Conservation (phyloP, 306 rosid species). For the Vachellia collinsii region DNA sequence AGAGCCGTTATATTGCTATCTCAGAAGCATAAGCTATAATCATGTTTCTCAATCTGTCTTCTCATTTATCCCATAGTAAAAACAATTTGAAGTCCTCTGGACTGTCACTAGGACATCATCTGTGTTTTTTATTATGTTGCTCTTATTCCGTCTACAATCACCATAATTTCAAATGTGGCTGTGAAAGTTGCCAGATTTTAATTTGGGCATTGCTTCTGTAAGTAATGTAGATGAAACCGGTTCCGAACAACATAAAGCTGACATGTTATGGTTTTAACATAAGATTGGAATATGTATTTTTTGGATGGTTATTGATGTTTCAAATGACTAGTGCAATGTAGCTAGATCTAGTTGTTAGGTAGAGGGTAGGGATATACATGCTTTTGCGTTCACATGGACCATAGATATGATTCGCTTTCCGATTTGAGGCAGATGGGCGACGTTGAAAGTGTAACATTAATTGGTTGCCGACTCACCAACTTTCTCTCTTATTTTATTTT, state of each 20-base stretch:
- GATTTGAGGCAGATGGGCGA: neutral
- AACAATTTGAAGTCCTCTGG: conserved; percentile 10
- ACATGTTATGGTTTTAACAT: neutral
- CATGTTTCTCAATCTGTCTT: neutral
- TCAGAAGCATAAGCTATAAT: neutral
- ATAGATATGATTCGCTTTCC: conserved; percentile 13
- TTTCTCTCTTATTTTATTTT: neutral
- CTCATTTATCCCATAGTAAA: conserved; percentile 6
- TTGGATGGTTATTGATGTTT: neutral
- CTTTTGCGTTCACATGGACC: neutral
- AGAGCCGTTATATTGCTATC: conserved; percentile 10
- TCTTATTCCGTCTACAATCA: conserved; percentile 3
- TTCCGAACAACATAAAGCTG: neutral
- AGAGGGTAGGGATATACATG: neutral
- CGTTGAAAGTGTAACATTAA: conserved; percentile 7
- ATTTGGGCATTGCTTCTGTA: neutral
- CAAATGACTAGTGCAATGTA: neutral
- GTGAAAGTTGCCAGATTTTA: neutral
- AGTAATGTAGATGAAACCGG: neutral
- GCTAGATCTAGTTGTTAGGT: neutral
- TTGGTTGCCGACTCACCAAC: neutral
- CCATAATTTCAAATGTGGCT: neutral
- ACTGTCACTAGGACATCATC: neutral
- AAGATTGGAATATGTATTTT: neutral
- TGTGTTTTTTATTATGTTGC: conserved; percentile 11